Evolutionary conservation across 345 rosid genomes (phyloP).

Genomic region (Rhodamnia rubescens): DNA sequence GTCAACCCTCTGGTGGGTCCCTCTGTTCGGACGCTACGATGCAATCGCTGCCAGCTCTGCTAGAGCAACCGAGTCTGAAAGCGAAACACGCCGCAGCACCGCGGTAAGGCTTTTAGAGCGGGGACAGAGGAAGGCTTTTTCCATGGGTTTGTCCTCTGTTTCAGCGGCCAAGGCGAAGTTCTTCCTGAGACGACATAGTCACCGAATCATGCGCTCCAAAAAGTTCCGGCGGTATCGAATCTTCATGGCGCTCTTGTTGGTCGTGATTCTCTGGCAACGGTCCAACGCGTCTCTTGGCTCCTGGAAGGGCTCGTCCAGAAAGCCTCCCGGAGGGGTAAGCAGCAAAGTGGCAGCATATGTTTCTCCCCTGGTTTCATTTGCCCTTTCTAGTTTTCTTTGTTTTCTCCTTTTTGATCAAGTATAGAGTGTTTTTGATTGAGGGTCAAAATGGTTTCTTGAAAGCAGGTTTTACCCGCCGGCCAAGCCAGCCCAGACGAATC

Average conservation of each 20-base stretch:
- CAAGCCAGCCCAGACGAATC: neutral
- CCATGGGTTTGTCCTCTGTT: neutral
- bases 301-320: neutral
- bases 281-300: neutral
- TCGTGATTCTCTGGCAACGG: neutral
- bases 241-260: neutral
- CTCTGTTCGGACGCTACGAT: neutral
- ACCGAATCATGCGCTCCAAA: neutral
- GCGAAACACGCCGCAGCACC: neutral
- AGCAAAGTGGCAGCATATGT: neutral
- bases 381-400: neutral
- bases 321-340: neutral
- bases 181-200: neutral
- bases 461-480: neutral
- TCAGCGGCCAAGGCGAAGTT: neutral
- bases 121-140: neutral
- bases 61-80: neutral
- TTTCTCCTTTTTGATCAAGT: neutral
- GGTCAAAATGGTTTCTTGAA: neutral
- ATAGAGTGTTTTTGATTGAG: neutral
- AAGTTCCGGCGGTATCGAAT: neutral
- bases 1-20: neutral
- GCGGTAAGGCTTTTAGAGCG: neutral
- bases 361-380: neutral
- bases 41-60: neutral